Evolutionary conservation across 139 green algal genomes (phyloP), one percentile per base, ranked within the genome.

Genomic region (Eudorina sp.): DNA sequence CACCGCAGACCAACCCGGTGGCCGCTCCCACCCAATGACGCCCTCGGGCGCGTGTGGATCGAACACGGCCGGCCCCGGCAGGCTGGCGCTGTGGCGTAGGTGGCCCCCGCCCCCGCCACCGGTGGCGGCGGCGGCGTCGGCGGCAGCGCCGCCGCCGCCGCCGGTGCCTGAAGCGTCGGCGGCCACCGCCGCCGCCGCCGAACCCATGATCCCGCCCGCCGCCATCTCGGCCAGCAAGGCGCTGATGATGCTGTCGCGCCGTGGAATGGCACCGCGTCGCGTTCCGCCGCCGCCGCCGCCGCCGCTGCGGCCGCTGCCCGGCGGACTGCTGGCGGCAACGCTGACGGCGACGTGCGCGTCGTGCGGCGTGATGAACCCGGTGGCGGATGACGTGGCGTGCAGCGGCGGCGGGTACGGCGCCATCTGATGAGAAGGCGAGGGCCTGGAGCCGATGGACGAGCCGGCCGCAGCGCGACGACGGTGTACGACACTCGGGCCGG

Each of bases 1-100:
- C 18, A 8, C 4, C 69, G 53, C 70, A 34, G 62, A 27, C 73
- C 73, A 81, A 3, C 4, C 73, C 25, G 16, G 51, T n/a, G 77
- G 77, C 9, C 77, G 53, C 77, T 84, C 53, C 77, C 77, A 84
- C 8, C 53, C 19, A 23, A 84, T 40, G 18, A 84, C 53, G 2
- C 77, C 77, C 53, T 84, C 77, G 1, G 77, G 77, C 34, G 77
- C 77, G 21, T 84, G 77, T 19, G 77, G 77, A 53, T 84, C 77
- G 55, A 66, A 72, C 31, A 16, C 48, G 11, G 34, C 36, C 8
- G 77, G 4, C 43, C 27, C 1, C 73, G 4, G 1, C 27, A 34
- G 3, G 5, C 7, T 66, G 55, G 4, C 29, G 55, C 7, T 66
- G 55, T 66, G 8, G 23, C 23, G 38, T 36, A 58, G 19, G 11